Percentiles rank a stretch among this genome's conserved stretches.
These are phyloP conservation scores for Kwoniella dendrophila DNA, from an alignment of 768 basidiomycete species.

Conservation along the genomic window DNA sequence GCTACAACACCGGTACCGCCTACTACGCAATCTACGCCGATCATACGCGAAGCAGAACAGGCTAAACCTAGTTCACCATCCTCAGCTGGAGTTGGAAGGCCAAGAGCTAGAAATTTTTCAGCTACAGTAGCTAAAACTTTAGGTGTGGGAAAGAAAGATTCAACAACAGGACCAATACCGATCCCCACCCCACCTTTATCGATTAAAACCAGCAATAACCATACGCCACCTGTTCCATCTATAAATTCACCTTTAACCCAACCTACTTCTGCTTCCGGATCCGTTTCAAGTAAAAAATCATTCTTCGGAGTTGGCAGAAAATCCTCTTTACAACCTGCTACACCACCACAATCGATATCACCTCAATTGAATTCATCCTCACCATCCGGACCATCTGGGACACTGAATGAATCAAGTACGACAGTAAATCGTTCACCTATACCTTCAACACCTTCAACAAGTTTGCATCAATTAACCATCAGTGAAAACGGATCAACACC, in stretches of 20 bases:
- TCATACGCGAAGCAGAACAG: neutral
- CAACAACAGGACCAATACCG: no score
- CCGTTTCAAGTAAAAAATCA: no score
- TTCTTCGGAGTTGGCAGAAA: slow-evolving; percentile 25
- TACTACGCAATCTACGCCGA: neutral
- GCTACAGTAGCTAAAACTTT: slow-evolving; percentile 36
- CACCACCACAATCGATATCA: slow-evolving; percentile 14
- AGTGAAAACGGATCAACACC: slow-evolving; percentile 16
- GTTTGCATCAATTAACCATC: neutral
- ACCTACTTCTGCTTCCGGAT: slow-evolving; percentile 10
- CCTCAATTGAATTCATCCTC: slow-evolving; percentile 1
- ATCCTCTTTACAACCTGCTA: slow-evolving; percentile 7
- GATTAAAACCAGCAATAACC: slow-evolving; percentile 32
- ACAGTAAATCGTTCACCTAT: neutral
- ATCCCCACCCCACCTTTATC: slow-evolving; percentile 24
- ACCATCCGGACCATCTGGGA: no score
- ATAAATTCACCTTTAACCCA: slow-evolving; percentile 3
- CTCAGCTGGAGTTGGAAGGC: slow-evolving; percentile 27
- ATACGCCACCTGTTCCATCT: slow-evolving; percentile 9
- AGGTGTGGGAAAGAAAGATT: slow-evolving; percentile 20
- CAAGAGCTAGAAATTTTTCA: slow-evolving; percentile 41
- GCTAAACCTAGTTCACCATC: slow-evolving; percentile 25
- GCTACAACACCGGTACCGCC: slow-evolving; percentile 30
- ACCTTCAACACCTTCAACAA: slow-evolving; percentile 11
- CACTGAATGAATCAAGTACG: neutral